Conservation (phyloP, 2,329 filamentous ascomycete species). For the Chaetomiaceae sp. region DNA sequence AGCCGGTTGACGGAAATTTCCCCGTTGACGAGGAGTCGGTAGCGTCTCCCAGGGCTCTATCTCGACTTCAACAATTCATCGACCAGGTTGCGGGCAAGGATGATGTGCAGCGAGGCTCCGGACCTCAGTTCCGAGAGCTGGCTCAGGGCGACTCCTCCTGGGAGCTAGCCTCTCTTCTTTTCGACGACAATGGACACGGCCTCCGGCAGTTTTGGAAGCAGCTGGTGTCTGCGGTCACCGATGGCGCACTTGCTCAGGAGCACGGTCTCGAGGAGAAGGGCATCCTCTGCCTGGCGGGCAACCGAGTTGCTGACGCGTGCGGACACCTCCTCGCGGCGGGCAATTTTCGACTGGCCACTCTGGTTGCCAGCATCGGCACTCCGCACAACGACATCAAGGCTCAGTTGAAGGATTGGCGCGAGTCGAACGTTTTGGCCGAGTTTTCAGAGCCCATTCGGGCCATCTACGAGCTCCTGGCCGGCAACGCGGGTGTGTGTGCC, state of each 20-base stretch:
- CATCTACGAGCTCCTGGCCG: conserved; percentile 82
- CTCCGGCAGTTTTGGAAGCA: conserved; percentile 63
- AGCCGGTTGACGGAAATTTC: conserved; percentile 18
- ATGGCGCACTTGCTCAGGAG: conserved; percentile 50
- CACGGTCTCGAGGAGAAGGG: conserved; percentile 73
- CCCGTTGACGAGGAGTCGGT: conserved; percentile 15
- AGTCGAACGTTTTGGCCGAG: conserved; percentile 77
- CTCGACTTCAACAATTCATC: conserved; percentile 23
- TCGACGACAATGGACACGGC: conserved; percentile 58
- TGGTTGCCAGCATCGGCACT: conserved; percentile 75
- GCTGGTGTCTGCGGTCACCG: conserved; percentile 56
- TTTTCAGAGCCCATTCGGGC: conserved; percentile 78
- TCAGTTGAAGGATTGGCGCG: conserved; percentile 79
- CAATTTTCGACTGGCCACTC: conserved; percentile 76
- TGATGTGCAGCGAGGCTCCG: not conserved
- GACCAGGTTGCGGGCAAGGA: conserved; percentile 15
- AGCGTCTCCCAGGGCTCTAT: conserved; percentile 11
- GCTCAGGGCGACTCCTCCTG: conserved; percentile 66
- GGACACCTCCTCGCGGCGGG: conserved; percentile 67
- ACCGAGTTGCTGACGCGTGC: conserved; percentile 78
- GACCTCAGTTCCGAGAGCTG: conserved; percentile 14
- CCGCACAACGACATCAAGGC: conserved; percentile 69
- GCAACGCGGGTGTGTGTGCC: conserved; percentile 77
- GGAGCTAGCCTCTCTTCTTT: conserved; percentile 80
- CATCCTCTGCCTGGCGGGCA: conserved; percentile 69